Base-by-base conservation (phyloP, 2,329 filamentous ascomycete genomes). In the Aspergillus candidus region DNA sequence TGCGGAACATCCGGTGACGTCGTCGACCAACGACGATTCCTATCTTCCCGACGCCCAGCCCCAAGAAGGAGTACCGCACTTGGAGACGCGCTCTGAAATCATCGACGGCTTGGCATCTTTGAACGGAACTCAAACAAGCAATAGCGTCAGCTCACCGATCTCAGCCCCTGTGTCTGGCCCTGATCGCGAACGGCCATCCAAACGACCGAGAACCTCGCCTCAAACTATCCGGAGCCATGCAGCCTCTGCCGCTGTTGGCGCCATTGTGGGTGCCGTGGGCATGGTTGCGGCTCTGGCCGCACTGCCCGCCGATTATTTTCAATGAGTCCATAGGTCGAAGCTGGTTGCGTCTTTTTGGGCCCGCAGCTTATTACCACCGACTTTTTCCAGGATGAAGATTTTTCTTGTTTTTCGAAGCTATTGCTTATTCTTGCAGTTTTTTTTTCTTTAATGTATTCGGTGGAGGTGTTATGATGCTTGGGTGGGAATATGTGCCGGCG, bases 291-390 rank as follows among this genome's bases (percentile, higher is more conserved):
- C 63, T 13, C 57, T 73, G 35, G 67, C 68, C 11, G 59, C 68
- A 17, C 58, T 73, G 11, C 70, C 70, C 7, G 56, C 63, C 5
- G 67, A 71, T 40, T 72, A 64, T 51, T 72, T 72, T 51, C 52
- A 27, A 27, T 27, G 22, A 27, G 22, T 27, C 22, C 22, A 27
- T 27, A 27, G 22, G 22, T 27, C 22, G 22, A 10, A 27, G 58
- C 32, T 70, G 54, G 52, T 44, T 46, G n/a, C 40, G 35, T 39
- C 22, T 22, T 22, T 13, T 52, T 45, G 34, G 32, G 3, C 22
- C 7, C 3, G 22, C 22, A 27, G 22, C 22, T 27, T 10, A 27
- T 27, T 27, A 27, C 7, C 2, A 27, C 8, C 4, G 22, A 27
- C 8, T 10, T 27, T 27, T 27, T 6, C 22, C 22, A 10, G 31